A percentile compares a stretch with the other conserved stretches of the same genome.
Evolutionary conservation across 371 early-diverging fungal genomes (phyloP).

Genomic region (Encephalitozoon intestinalis): DNA sequence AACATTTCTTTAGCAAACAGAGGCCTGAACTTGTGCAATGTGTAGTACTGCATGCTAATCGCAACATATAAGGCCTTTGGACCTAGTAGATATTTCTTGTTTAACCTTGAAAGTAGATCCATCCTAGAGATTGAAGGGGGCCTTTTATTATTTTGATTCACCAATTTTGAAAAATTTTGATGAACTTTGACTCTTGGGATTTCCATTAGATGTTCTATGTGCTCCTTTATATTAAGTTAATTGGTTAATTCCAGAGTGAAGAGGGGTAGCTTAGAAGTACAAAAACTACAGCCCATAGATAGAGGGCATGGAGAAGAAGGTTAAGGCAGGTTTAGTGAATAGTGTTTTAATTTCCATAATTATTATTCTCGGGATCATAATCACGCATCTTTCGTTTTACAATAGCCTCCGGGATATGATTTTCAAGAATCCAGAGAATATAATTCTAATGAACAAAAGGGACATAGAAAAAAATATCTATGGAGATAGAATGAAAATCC

Average conservation of each 20-base stretch:
- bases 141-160: background rate
- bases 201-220: background rate
- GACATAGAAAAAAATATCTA: background rate
- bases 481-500: background rate
- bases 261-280: background rate
- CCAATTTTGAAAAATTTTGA: background rate
- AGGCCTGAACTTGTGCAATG: slow-evolving; percentile 57
- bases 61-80: slow-evolving; percentile 59
- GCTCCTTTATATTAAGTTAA: background rate
- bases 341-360: background rate
- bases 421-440: background rate
- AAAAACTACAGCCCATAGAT: background rate
- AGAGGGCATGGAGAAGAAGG: background rate
- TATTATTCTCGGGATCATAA: background rate
- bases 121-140: background rate
- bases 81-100: slow-evolving; percentile 50
- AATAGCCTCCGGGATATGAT: background rate
- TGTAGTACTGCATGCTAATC: slow-evolving; percentile 57
- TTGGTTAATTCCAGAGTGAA: background rate
- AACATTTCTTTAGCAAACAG: slow-evolving; percentile 53
- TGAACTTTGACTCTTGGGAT: too few relatives aligned
- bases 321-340: background rate
- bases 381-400: background rate
- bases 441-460: background rate
- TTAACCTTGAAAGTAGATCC: slow-evolving; percentile 33